Base-by-base conservation (phyloP, 208 protist genomes). In the Crithidia mellificae region DNA sequence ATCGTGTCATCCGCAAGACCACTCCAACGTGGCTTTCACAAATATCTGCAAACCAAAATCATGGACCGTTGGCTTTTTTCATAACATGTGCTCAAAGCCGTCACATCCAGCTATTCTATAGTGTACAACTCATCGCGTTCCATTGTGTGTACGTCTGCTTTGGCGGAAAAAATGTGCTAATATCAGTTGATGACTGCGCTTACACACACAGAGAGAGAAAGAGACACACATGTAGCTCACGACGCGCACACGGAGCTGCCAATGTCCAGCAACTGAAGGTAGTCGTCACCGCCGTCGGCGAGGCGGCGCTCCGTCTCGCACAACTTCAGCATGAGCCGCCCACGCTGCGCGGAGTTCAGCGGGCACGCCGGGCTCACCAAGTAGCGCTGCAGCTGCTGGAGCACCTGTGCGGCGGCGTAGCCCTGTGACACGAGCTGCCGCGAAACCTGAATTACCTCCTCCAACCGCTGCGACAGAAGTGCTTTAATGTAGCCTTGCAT, bases 261-360 rank as follows among this genome's bases (percentile, higher is more conserved):
- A 30, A 97, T 69, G 63, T 95, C 90, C 15, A 97, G 68, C 25
- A 97, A 80, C 69, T 97, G 92, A 24, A 97, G 63, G 65, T 86
- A 88, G 39, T 97, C 92, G 56, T 95, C 84, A 15, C 85, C 85
- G 43, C 92, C 86, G 46, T 94, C 92, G 12, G 80, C 71, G 17
- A 97, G 53, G 2, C 88, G 80, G 54, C 81, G 82, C 67, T 97
- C 92, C 17, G 86, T 82, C 47, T 94, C 63, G 59, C 88, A 94
- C 61, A 95, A 51, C 72, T 95, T 93, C 1, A 97, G 66, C 55
- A 83, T 68, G 22, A 88, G 68, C 19, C 71, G 68, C 0, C 81
- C 80, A 9, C 84, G 78, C 72, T 90, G 75, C 12, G 74, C 73
- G 0, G 91, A 91, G 72, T 80, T 85, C 19, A 94, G 53, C 32